A percentile compares a stretch with the other conserved stretches of the same genome.
Evolutionary conservation across 1,284 basidiomycete species (phyloP).

Genomic region (Apiotrichum brassicae): DNA sequence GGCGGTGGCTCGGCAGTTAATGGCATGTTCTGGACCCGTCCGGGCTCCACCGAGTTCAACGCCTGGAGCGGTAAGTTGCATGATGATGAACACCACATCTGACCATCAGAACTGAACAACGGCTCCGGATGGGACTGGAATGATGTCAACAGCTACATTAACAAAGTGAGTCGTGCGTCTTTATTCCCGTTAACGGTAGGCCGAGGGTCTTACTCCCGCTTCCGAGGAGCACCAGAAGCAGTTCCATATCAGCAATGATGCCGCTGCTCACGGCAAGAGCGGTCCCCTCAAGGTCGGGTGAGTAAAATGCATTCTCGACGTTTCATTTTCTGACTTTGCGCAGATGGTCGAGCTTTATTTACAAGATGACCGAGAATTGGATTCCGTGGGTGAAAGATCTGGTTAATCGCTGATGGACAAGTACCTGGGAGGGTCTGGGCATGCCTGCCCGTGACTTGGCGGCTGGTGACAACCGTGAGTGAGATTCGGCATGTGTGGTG

Average conservation of each 20-base stretch:
- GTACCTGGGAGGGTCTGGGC: conserved; percentile 48
- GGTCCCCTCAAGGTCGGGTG: conserved; percentile 51
- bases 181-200: conserved; percentile 17
- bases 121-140: conserved; percentile 39
- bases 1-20: conserved; percentile 66
- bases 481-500: neutral
- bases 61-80: conserved; percentile 38
- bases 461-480: conserved; percentile 21
- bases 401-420: neutral
- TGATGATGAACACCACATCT: conserved; percentile 11
- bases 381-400: conserved; percentile 29
- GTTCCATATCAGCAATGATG: conserved; percentile 45
- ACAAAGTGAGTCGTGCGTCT: neutral
- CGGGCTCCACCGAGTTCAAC: conserved; percentile 44
- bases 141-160: conserved; percentile 36
- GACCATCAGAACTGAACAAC: conserved; percentile 7
- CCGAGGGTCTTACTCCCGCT: conserved; percentile 48
- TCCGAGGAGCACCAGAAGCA: conserved; percentile 38
- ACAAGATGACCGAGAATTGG: conserved; percentile 54
- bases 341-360: conserved; percentile 47
- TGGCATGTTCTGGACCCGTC: conserved; percentile 57
- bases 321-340: too few species aligned
- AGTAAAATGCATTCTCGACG: too few species aligned
- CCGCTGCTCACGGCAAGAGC: conserved; percentile 47
- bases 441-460: conserved; percentile 48